Base-by-base conservation (phyloP, 257 asterid genomes). In the Solanum lycopersicoides region DNA sequence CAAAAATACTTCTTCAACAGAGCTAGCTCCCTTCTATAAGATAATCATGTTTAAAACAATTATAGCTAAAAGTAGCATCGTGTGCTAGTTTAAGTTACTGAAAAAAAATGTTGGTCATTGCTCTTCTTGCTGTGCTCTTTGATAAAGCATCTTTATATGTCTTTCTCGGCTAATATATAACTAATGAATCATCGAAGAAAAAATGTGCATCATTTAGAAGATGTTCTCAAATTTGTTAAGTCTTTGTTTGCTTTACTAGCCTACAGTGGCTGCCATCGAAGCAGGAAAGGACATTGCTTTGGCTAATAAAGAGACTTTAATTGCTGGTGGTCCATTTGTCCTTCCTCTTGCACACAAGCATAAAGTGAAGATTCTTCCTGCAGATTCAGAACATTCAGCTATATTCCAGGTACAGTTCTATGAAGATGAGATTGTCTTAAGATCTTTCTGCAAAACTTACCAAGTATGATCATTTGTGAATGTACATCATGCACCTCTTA, bases 371-470 rank as follows among this genome's bases (percentile, higher is more conserved):
- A 97, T 97, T 93, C 98, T 97, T 87, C 99, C 99, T 35, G 99
- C 99, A 20, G 99, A 97, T 93, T 97, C 99, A 1, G 99, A 97
- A 85, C 99, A 97, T 91, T 97, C 99, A 74, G 99, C 99, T 77
- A 97, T 96, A 92, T 97, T 97, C 93, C 99, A 97, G 98, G 99
- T 97, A 82, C 69, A 25, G 30, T 72, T 30, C 84, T 76, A 16
- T 83, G 21, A 39, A 41, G 82, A 59, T 86, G 71, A 20, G 71
- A 39, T 15, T 53, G 56, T 45, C 44, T 34, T 9, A 8, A 7
- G 6, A 82, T 30, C 41, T 41, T 41, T 82, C 25, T 41, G 39
- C 75, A 8, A 39, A 59, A 16, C 39, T 74, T 34, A 9, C 12
- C 4, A 8, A 28, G 85, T 80, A 50, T 82, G 30, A 82, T 82